phyloP scores from a whole-genome alignment of 208 protist species.

The Crithidia mellificae region DNA sequence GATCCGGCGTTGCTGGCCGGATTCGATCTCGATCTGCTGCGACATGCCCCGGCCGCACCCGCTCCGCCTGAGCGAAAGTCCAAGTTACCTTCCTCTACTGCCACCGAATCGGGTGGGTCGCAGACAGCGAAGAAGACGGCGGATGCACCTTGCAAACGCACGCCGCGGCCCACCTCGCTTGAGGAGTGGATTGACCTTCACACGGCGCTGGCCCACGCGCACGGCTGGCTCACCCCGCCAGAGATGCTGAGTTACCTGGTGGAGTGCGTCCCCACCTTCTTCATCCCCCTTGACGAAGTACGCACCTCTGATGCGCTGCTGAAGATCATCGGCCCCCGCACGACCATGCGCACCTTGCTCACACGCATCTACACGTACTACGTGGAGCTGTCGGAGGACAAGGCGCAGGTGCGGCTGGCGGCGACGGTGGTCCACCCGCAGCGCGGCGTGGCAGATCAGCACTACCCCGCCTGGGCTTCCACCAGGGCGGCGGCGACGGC shows the following conservation, averaged over 20 bases:
- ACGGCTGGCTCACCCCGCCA: slow-evolving; percentile 57
- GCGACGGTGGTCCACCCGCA: slow-evolving; percentile 42
- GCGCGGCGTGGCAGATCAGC: slow-evolving; percentile 46
- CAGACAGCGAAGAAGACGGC: slow-evolving; percentile 1
- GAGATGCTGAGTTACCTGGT: slow-evolving; percentile 82
- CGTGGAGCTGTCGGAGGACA: slow-evolving; percentile 52
- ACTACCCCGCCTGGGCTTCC: slow-evolving; percentile 43
- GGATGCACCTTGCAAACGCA: too few species aligned
- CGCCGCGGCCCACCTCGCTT: slow-evolving; percentile 12
- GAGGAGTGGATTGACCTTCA: slow-evolving; percentile 49
- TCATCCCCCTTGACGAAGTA: slow-evolving; percentile 53
- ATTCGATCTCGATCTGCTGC: slow-evolving; percentile 19
- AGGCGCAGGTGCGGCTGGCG: slow-evolving; percentile 48
- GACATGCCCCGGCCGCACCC: slow-evolving; percentile 17
- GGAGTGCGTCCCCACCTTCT: slow-evolving; percentile 83
- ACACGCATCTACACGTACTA: slow-evolving; percentile 70
- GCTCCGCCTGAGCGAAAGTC: background rate
- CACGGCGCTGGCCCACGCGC: slow-evolving; percentile 57
- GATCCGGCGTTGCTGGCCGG: slow-evolving; percentile 6
- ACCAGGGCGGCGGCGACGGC: slow-evolving; percentile 3
- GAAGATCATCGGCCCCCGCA: slow-evolving; percentile 54
- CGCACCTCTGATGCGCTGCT: slow-evolving; percentile 52
- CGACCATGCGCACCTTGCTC: slow-evolving; percentile 54
- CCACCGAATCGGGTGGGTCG: background rate
- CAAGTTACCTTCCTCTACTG: background rate